Percentiles rank a stretch among this genome's conserved stretches.
phyloP scores from a whole-genome alignment of 176 grass and related monocot genomes.

The Areca catechu region DNA sequence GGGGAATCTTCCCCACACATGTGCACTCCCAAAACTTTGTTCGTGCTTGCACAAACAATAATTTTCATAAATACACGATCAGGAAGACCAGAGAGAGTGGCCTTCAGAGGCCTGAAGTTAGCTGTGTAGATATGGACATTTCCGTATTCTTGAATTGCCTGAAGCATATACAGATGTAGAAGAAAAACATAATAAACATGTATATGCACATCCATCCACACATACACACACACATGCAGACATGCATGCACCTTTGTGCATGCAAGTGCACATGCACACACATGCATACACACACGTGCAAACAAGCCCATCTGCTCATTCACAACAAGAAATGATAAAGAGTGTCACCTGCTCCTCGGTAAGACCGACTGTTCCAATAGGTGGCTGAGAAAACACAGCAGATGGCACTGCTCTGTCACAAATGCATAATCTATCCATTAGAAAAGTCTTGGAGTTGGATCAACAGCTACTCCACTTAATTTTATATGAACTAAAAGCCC shows the following conservation, averaged over 20 bases:
- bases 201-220: no score
- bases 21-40: conserved; percentile 82
- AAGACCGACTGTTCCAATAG: conserved; percentile 85
- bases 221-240: no score
- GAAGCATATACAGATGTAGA: background rate
- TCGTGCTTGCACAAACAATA: conserved; percentile 67
- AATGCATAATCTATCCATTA: background rate
- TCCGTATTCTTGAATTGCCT: conserved; percentile 65
- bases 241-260: no score
- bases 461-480: background rate
- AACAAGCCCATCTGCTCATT: no score
- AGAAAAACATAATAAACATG: no score
- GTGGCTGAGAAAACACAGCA: conserved; percentile 88
- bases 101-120: conserved; percentile 90
- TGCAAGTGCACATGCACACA: no score
- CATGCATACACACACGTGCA: no score
- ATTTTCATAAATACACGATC: conserved; percentile 82
- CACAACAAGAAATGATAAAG: background rate
- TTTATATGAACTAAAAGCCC: no score
- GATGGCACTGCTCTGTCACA: conserved; percentile 66
- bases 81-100: conserved; percentile 85
- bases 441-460: background rate
- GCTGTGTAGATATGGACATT: conserved; percentile 68
- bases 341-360: conserved; percentile 67
- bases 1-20: conserved; percentile 86